Conservation (phyloP, 495 filamentous ascomycete genomes). For the Entonaema liquescens region DNA sequence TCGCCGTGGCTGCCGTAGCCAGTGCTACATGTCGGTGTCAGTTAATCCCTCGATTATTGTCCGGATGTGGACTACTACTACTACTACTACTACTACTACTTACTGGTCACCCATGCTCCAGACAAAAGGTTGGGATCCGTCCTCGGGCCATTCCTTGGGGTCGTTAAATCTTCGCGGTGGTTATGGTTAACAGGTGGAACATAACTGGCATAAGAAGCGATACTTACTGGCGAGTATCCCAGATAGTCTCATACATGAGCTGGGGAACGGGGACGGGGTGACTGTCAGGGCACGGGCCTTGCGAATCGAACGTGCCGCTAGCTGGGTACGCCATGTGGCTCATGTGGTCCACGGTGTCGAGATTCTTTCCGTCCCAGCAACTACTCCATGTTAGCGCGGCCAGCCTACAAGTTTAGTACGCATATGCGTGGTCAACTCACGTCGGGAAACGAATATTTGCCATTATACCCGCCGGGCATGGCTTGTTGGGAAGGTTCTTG, state of each 20-base stretch:
- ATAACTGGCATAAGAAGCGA: not conserved
- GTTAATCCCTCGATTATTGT: not conserved
- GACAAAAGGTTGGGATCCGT: constrained; percentile 53
- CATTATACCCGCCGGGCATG: constrained; percentile 49
- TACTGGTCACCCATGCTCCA: constrained; percentile 51
- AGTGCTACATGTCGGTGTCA: constrained; percentile 22
- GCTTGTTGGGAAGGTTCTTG: constrained; percentile 39
- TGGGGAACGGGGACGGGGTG: constrained; percentile 47
- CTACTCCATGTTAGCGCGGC: constrained; percentile 25
- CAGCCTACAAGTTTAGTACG: not conserved
- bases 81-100: too few relatives aligned
- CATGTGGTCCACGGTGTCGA: constrained; percentile 47
- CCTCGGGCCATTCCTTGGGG: constrained; percentile 50
- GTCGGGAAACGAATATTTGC: constrained; percentile 51
- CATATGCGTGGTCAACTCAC: constrained; percentile 19
- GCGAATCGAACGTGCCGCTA: constrained; percentile 45
- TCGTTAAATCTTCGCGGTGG: constrained; percentile 42
- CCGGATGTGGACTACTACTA: too few relatives aligned
- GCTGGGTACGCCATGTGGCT: constrained; percentile 47
- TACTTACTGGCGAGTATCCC: constrained; percentile 36
- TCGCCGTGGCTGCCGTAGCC: constrained; percentile 46
- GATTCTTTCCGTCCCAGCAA: constrained; percentile 50
- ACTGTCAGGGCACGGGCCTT: constrained; percentile 42
- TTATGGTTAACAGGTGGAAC: not conserved
- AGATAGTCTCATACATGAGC: constrained; percentile 46